Evolutionary conservation across 129 eudicot genomes (phyloP), one percentile per base, ranked within the genome.

Genomic region (Flaveria robusta): DNA sequence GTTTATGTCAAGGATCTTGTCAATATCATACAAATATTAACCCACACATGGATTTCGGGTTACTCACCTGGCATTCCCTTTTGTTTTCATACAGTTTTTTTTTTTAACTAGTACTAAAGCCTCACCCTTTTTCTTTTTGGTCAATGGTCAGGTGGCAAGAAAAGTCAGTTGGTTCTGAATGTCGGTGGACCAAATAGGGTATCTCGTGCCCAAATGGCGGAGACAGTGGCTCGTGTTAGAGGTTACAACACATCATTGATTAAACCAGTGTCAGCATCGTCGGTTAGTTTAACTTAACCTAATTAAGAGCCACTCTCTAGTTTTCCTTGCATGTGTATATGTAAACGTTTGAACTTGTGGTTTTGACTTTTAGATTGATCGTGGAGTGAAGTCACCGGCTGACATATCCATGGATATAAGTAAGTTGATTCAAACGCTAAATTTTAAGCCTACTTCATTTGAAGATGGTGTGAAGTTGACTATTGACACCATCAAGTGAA

Each of bases 121-220:
- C n/a, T n/a, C n/a, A n/a, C n/a, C n/a, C n/a, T n/a, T n/a, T n/a
- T n/a, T n/a, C 9, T 26, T 43, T 70, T 19, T 79, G 82, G 68
- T 81, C 41, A 63, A 63, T 54, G 47, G 78, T 69, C 87, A 94
- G 98, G 91, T 71, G 83, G 85, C 18, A 83, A 83, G 80, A 78
- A 79, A 60, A 65, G 85, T 86, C 87, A 83, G 67, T 63, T 87
- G 82, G 68, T 89, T 69, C 82, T 94, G 59, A 89, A 94, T 68
- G 88, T 82, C 19, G 98, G 97, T 27, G 97, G 98, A 2, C 93
- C 96, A 15, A 90, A 91, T 58, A 84, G 97, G 85, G 62, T 94
- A 68, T 94, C 98, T 20, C 96, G 98, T 50, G 87, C 87, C 52
- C 91, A 94, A 78, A 94, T 94, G 97, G 97, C 98, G 19, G 96